Base-by-base conservation (phyloP, 2,329 filamentous ascomycete species). In the Calonectria multiphialidica region DNA sequence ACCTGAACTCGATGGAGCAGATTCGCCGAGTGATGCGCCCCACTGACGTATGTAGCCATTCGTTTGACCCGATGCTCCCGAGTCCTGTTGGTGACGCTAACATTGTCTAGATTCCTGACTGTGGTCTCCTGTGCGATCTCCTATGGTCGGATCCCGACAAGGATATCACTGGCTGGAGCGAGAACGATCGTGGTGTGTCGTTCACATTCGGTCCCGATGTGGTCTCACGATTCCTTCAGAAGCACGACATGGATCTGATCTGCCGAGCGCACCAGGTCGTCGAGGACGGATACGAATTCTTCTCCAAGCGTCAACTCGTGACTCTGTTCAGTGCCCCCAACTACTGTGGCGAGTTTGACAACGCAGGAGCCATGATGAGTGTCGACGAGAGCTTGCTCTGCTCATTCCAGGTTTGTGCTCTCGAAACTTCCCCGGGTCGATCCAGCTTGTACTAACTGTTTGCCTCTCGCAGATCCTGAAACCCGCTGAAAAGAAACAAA, bases 401-500 rank as follows among this genome's bases (percentile, higher is more conserved):
- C 90, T 98, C 96, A 75, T 99, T 99, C 93, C 97, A 98, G 94
- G 95, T 97, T 79, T 68, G 87, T 84, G 30, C 57, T 59, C 57
- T 25, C 53, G 3, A 37, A 13, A 13, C 21, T 15, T 35, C 18
- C 23, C 5, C 2, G 5, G 6, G 15, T 35, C 9, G n/a, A 40
- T 6, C 33, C 18, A 15, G 10, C n/a, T 35, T 33, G 33, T 69
- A 21, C 75, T 78, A 55, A 78, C 68, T 18, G 42, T 15, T 25
- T 30, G 30, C 33, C 16, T 33, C 16, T 37, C 66, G 33, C 80
- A 98, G 95, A 98, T 99, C 84, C 90, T 99, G 89, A 99, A 98
- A 90, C 97, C 97, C 83, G 97, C 97, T 86, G 97, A 99, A 92
- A 99, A 99, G 93, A 99, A 99, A 93, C 96, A 98, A 95, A 98